A percentile compares a stretch with the other conserved stretches of the same genome.
Evolutionary conservation across 208 protist genomes (phyloP).

Genomic region (Naegleria fowleri): DNA sequence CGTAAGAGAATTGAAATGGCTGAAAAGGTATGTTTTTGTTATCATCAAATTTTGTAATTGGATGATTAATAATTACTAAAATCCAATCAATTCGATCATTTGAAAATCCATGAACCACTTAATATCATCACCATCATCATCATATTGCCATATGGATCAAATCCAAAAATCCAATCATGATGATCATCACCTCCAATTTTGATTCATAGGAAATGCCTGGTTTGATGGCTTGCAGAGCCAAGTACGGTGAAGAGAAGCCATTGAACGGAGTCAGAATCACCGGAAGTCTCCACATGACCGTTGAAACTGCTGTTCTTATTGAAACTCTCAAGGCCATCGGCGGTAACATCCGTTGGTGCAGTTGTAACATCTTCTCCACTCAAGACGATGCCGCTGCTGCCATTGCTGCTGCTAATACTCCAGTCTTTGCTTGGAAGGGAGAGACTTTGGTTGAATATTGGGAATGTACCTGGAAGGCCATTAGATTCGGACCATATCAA

Average conservation of each 20-base stretch:
- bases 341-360: slow-evolving; percentile 92
- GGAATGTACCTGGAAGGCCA: slow-evolving; percentile 92
- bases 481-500: slow-evolving; percentile 71
- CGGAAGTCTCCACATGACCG: slow-evolving; percentile 99
- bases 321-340: slow-evolving; percentile 95
- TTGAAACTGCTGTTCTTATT: slow-evolving; percentile 99
- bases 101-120: neutral
- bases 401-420: slow-evolving; percentile 80
- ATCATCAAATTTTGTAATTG: too few relatives aligned
- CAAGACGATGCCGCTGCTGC: slow-evolving; percentile 83
- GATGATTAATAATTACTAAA: too few relatives aligned
- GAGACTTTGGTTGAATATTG: slow-evolving; percentile 99
- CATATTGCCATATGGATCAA: too few relatives aligned
- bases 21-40: slow-evolving; percentile 63
- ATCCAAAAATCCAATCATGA: too few relatives aligned
- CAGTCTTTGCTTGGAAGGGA: slow-evolving; percentile 99
- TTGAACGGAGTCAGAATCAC: slow-evolving; percentile 92
- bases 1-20: slow-evolving; percentile 94
- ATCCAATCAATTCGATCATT: too few relatives aligned
- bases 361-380: slow-evolving; percentile 99
- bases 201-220: slow-evolving; percentile 98
- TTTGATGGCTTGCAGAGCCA: slow-evolving; percentile 83
- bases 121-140: too few relatives aligned
- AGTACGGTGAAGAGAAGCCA: slow-evolving; percentile 78
- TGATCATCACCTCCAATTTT: too few relatives aligned